Conservation (phyloP, 1,139 yeast species). For the Candida anutae region DNA sequence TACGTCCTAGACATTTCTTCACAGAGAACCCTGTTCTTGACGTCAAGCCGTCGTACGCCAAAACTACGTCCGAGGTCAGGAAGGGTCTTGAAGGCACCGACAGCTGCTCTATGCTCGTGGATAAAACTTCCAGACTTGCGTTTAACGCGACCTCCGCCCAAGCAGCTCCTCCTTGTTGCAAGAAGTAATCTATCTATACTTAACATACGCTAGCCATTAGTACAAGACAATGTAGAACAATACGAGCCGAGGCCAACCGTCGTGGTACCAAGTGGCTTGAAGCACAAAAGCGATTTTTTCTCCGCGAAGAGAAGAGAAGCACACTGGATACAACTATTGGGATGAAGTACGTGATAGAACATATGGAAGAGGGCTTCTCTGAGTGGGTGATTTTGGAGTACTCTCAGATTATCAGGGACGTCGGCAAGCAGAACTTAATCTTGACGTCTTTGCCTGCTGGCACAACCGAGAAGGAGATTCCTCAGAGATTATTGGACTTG, state of each 20-base stretch:
- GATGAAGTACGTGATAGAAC: slow-evolving; percentile 91
- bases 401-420: slow-evolving; percentile 70
- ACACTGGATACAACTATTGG: slow-evolving; percentile 2
- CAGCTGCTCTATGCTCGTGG: too few species aligned
- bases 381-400: slow-evolving; percentile 94
- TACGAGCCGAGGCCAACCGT: too few species aligned
- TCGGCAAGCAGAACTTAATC: slow-evolving; percentile 68
- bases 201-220: too few species aligned
- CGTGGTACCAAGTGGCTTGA: too few species aligned
- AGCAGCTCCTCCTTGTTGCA: too few species aligned
- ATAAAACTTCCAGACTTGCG: too few species aligned
- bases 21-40: slow-evolving; percentile 70
- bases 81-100: too few species aligned
- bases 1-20: slow-evolving; percentile 76
- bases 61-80: slow-evolving; percentile 55
- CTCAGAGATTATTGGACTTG: slow-evolving; percentile 47
- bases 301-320: too few species aligned
- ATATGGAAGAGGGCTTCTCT: slow-evolving; percentile 95
- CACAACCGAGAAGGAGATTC: slow-evolving; percentile 59
- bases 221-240: too few species aligned
- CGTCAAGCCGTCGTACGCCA: slow-evolving; percentile 60
- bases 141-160: too few species aligned
- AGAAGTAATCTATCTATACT: too few species aligned
- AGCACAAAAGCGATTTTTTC: too few species aligned
- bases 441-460: slow-evolving; percentile 68